A percentile compares a stretch with the other conserved stretches of the same genome.
These are phyloP conservation scores for Kodamaea jinghongensis DNA, from an alignment of 805 yeast genomes.

Conservation along the genomic window DNA sequence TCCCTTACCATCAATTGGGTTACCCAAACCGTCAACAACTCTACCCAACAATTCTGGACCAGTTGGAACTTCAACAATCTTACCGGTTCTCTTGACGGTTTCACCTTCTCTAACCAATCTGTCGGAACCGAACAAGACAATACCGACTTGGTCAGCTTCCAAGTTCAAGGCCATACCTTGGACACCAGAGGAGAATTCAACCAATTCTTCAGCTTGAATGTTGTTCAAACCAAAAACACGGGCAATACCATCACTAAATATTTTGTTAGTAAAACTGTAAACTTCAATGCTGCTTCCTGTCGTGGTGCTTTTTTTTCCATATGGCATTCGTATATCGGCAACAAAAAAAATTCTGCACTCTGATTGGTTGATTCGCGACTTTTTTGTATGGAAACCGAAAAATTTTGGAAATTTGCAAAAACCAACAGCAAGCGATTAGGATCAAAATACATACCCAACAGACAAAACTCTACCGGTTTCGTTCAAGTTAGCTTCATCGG, in stretches of 20 bases:
- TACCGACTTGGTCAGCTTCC: slow-evolving; percentile 99
- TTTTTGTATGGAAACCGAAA: too few relatives aligned
- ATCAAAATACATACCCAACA: slow-evolving; percentile 65
- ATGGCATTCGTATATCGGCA: background rate
- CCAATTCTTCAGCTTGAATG: slow-evolving; percentile 99
- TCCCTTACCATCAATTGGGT: slow-evolving; percentile 99
- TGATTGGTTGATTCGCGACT: slow-evolving; percentile 5
- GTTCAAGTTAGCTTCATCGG: slow-evolving; percentile 94
- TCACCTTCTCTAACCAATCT: slow-evolving; percentile 98
- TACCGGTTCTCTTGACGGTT: slow-evolving; percentile 99
- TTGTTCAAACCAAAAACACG: slow-evolving; percentile 99
- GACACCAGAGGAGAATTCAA: slow-evolving; percentile 98
- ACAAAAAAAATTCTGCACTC: slow-evolving; percentile 3
- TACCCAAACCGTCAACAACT: slow-evolving; percentile 99
- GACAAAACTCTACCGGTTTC: slow-evolving; percentile 99
- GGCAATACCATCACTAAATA: slow-evolving; percentile 97
- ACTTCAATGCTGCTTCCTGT: too few relatives aligned
- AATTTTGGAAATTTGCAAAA: slow-evolving; percentile 7
- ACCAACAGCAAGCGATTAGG: background rate
- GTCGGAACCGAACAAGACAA: slow-evolving; percentile 99
- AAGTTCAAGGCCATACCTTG: slow-evolving; percentile 99
- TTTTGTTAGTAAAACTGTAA: slow-evolving; percentile 45
- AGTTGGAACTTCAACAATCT: slow-evolving; percentile 98
- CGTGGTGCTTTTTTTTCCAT: background rate
- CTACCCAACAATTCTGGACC: slow-evolving; percentile 98